Evolutionary conservation across 2,329 filamentous ascomycete species (phyloP).

Genomic region (Colletotrichum tofieldiae): DNA sequence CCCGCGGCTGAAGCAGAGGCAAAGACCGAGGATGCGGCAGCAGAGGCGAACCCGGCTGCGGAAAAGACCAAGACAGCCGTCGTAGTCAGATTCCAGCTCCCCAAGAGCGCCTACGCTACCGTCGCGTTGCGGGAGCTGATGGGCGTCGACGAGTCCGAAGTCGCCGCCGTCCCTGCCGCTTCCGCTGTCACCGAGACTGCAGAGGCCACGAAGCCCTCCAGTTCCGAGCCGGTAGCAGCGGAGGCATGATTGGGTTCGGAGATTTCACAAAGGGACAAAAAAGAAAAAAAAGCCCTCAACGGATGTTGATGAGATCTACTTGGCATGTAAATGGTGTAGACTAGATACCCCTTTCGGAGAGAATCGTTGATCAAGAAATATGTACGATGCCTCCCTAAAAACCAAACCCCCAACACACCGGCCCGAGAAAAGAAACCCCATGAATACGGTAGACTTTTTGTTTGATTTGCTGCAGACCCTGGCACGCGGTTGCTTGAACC

Average conservation of each 20-base stretch:
- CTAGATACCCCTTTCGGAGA: conserved; percentile 37
- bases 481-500: conserved; percentile 16
- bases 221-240: neutral
- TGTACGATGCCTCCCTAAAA: conserved; percentile 27
- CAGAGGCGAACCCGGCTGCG: conserved; percentile 10
- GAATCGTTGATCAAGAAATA: conserved; percentile 16
- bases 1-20: conserved; percentile 37
- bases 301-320: conserved; percentile 9
- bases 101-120: conserved; percentile 86
- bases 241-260: neutral
- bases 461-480: conserved; percentile 13
- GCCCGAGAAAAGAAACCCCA: neutral
- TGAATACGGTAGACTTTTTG: conserved; percentile 18
- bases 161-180: conserved; percentile 8
- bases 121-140: conserved; percentile 87
- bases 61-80: conserved; percentile 73
- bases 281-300: neutral
- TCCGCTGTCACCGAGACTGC: neutral
- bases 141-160: conserved; percentile 53
- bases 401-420: neutral
- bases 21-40: conserved; percentile 41
- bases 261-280: neutral
- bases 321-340: conserved; percentile 40
- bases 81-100: conserved; percentile 81
- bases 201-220: neutral